Conservation (phyloP, 371 early-diverging fungal genomes). For the Mucor lusitanicus region DNA sequence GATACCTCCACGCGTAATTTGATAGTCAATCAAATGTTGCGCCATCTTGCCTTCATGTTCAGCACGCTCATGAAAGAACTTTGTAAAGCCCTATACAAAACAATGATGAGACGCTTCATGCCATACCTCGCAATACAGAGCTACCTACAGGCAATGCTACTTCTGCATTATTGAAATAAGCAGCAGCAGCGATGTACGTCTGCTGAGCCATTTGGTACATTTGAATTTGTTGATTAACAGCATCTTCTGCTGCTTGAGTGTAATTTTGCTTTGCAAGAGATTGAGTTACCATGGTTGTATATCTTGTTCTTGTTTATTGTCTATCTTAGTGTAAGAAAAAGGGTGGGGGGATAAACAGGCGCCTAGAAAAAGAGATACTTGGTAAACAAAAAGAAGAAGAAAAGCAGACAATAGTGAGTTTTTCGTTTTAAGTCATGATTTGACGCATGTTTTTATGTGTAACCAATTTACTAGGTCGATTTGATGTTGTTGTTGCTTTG, state of each 20-base stretch:
- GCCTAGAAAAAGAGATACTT: not conserved
- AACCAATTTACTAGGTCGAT: not conserved
- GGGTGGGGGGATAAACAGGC: not conserved
- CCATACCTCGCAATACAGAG: not conserved
- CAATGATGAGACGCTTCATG: not conserved
- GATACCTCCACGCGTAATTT: conserved; percentile 62
- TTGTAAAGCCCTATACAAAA: conserved; percentile 45
- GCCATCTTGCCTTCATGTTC: conserved; percentile 53
- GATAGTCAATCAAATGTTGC: conserved; percentile 62
- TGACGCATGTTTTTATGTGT: not conserved
- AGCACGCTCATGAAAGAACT: conserved; percentile 60
- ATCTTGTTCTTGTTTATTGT: not conserved
- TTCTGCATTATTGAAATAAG: conserved; percentile 52
- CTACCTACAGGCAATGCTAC: conserved; percentile 53
- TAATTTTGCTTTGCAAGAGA: conserved; percentile 66
- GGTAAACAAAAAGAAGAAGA: not conserved
- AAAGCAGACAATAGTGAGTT: not conserved
- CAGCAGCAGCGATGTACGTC: conserved; percentile 53
- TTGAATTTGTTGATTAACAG: conserved; percentile 58
- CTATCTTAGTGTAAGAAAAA: conserved; percentile 3
- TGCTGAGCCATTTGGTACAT: conserved; percentile 57
- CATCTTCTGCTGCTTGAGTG: conserved; percentile 53
- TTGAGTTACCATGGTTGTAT: conserved; percentile 1
- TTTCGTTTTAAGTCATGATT: not conserved
- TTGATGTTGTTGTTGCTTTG: not conserved